A percentile compares a stretch with the other conserved stretches of the same genome.
Evolutionary conservation across 2,329 filamentous ascomycete species (phyloP).

Genomic region (Massarina eburnea): DNA sequence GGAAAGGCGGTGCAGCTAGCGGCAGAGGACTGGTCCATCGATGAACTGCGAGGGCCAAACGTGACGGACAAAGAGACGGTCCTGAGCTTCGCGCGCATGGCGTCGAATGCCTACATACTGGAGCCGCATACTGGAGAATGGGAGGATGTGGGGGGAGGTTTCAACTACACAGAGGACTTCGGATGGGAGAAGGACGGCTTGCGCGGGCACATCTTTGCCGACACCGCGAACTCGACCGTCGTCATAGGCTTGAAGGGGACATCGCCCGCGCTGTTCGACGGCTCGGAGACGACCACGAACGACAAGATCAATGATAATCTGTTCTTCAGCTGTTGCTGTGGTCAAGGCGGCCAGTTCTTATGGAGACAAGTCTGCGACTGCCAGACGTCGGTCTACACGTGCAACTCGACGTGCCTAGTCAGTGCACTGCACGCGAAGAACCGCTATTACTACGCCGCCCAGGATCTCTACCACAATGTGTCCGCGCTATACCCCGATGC

Average conservation of each 20-base stretch:
- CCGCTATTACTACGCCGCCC: conserved; percentile 85
- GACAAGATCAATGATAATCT: conserved; percentile 98
- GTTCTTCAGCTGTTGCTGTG: conserved; percentile 97
- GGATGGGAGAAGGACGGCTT: conserved; percentile 90
- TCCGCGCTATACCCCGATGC: conserved; percentile 83
- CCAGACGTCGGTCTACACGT: conserved; percentile 80
- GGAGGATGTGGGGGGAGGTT: conserved; percentile 69
- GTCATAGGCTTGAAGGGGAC: conserved; percentile 94
- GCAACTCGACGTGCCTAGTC: conserved; percentile 87
- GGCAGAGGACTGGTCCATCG: conserved; percentile 77
- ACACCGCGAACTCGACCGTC: conserved; percentile 81
- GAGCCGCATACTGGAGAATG: conserved; percentile 73
- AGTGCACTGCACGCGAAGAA: conserved; percentile 77
- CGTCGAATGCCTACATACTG: conserved; percentile 84
- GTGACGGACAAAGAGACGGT: conserved; percentile 83
- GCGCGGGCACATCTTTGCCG: conserved; percentile 88
- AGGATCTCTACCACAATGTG: conserved; percentile 89
- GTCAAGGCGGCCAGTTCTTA: conserved; percentile 83
- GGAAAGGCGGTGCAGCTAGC: conserved; percentile 70
- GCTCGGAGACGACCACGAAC: conserved; percentile 94
- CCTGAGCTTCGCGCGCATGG: conserved; percentile 82
- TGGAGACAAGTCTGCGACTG: conserved; percentile 95
- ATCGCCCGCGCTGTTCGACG: conserved; percentile 85
- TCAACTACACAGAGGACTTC: conserved; percentile 86
- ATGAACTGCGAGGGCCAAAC: conserved; percentile 77